Evolutionary conservation across 768 basidiomycete species (phyloP).

Genomic region (Mycena haematopus): DNA sequence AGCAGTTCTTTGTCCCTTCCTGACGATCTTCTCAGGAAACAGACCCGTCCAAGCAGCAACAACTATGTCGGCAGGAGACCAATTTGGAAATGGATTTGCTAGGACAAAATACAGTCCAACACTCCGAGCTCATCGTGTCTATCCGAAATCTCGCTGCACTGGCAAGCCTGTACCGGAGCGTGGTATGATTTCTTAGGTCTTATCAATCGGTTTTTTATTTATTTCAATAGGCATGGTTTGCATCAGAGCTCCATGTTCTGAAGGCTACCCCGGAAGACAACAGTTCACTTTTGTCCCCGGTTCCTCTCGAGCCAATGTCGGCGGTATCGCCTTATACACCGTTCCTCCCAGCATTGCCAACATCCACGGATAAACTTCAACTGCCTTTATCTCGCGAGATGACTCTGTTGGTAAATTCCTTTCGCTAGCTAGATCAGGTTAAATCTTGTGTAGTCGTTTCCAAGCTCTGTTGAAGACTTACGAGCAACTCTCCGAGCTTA

Average conservation of each 20-base stretch:
- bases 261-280: slow-evolving; percentile 66
- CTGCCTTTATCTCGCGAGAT: slow-evolving; percentile 89
- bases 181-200: slow-evolving; percentile 61
- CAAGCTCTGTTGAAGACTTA: slow-evolving; percentile 91
- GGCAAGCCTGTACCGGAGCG: slow-evolving; percentile 82
- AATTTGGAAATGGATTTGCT: slow-evolving; percentile 77
- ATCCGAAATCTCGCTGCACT: slow-evolving; percentile 75
- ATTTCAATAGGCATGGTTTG: slow-evolving; percentile 79
- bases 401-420: slow-evolving; percentile 68
- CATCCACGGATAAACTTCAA: slow-evolving; percentile 56
- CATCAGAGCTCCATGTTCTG: slow-evolving; percentile 69
- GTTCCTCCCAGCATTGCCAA: slow-evolving; percentile 48
- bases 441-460: slow-evolving; percentile 70
- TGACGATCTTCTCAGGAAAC: slow-evolving; percentile 41
- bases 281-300: slow-evolving; percentile 48
- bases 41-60: slow-evolving; percentile 50
- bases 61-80: slow-evolving; percentile 79
- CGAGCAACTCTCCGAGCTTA: slow-evolving; percentile 84
- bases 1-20: neutral
- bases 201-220: slow-evolving; percentile 4
- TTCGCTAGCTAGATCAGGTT: slow-evolving; percentile 4
- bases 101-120: slow-evolving; percentile 56
- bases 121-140: slow-evolving; percentile 73
- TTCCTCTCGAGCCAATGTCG: slow-evolving; percentile 56
- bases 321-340: slow-evolving; percentile 56